phyloP scores from a whole-genome alignment of 371 early-diverging fungal species.

The Saksenaea oblongispora region DNA sequence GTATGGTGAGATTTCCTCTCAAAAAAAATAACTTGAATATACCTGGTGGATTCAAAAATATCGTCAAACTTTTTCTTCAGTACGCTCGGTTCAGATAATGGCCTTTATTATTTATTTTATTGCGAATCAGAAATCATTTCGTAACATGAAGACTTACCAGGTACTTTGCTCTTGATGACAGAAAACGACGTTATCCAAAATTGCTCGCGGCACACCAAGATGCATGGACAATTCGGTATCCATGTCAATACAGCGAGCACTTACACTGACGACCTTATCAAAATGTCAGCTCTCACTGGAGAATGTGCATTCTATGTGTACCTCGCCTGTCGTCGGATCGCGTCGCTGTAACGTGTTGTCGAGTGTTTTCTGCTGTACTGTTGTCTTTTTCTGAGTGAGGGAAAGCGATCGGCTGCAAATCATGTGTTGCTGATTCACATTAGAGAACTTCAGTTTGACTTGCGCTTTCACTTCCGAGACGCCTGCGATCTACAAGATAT shows the following conservation, averaged over 20 bases:
- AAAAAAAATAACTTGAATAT: constrained; percentile 13
- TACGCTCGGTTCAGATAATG: constrained; percentile 86
- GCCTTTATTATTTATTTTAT: constrained; percentile 67
- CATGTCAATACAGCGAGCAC: constrained; percentile 84
- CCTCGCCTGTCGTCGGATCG: constrained; percentile 66
- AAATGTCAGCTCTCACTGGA: constrained; percentile 2
- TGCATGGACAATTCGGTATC: constrained; percentile 86
- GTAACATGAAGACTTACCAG: constrained; percentile 65
- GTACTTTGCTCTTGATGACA: constrained; percentile 99
- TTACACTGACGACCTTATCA: constrained; percentile 65
- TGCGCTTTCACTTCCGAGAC: constrained; percentile 93
- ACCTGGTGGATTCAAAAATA: constrained; percentile 94
- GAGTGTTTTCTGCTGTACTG: constrained; percentile 78
- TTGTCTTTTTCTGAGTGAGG: constrained; percentile 70
- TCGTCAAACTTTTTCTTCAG: constrained; percentile 99
- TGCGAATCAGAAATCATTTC: neutral
- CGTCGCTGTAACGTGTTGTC: constrained; percentile 76
- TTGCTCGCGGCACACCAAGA: constrained; percentile 89
- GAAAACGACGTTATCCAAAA: constrained; percentile 99
- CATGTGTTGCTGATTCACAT: constrained; percentile 76
- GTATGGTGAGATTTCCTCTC: neutral
- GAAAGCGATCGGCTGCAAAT: constrained; percentile 82
- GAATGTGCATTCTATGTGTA: constrained; percentile 17
- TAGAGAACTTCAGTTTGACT: constrained; percentile 86
- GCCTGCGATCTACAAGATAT: constrained; percentile 67